A percentile compares a stretch with the other conserved stretches of the same genome.
Evolutionary conservation across 2,329 filamentous ascomycete species (phyloP).

Genomic region (Microascus cirrosus): DNA sequence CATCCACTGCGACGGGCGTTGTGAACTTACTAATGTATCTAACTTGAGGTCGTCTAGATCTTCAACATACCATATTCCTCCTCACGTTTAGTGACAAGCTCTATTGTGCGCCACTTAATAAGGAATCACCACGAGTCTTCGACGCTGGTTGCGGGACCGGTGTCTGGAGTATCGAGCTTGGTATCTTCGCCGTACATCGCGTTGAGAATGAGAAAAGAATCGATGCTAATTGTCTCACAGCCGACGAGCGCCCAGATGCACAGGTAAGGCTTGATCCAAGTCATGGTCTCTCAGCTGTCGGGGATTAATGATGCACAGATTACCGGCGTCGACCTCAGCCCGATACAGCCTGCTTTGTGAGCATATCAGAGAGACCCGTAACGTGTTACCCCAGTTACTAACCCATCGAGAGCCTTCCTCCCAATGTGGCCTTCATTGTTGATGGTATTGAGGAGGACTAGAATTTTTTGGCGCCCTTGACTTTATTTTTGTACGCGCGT

Average conservation of each 20-base stretch:
- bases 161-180: slow-evolving; percentile 20
- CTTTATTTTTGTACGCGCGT: slow-evolving; percentile 23
- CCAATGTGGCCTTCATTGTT: slow-evolving; percentile 36
- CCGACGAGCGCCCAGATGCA: slow-evolving; percentile 15
- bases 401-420: slow-evolving; percentile 24
- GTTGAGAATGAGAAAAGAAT: too few relatives aligned
- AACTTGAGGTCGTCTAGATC: slow-evolving; percentile 6
- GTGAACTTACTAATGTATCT: neutral
- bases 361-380: neutral
- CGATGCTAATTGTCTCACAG: neutral
- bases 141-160: slow-evolving; percentile 20
- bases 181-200: slow-evolving; percentile 7
- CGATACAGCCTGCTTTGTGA: slow-evolving; percentile 26
- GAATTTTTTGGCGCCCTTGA: slow-evolving; percentile 27
- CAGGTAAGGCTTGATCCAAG: slow-evolving; percentile 9
- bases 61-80: slow-evolving; percentile 16
- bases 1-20: neutral
- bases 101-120: slow-evolving; percentile 9
- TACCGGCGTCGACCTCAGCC: slow-evolving; percentile 27
- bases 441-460: slow-evolving; percentile 31
- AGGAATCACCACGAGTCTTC: slow-evolving; percentile 12
- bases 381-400: neutral
- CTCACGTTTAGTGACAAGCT: slow-evolving; percentile 14
- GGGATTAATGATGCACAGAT: slow-evolving; percentile 11
- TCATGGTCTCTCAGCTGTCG: neutral